phyloP scores from a whole-genome alignment of 495 filamentous ascomycete species.

The Trichoderma gamsii region DNA sequence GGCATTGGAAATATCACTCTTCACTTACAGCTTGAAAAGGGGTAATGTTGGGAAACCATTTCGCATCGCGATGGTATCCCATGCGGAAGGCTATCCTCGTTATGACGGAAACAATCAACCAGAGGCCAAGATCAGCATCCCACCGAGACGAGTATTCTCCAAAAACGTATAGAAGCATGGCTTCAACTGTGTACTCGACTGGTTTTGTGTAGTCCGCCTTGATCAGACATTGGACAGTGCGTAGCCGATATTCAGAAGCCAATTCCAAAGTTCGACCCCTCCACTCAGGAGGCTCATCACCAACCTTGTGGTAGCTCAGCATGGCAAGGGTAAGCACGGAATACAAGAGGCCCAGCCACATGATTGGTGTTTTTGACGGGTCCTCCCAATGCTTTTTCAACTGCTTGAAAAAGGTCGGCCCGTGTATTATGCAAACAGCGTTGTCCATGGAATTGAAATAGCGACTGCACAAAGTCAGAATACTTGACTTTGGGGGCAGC shows the following conservation, averaged over 20 bases:
- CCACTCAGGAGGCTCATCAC: slow-evolving; percentile 87
- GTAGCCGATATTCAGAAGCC: slow-evolving; percentile 69
- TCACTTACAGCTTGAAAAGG: slow-evolving; percentile 66
- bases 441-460: slow-evolving; percentile 57
- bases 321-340: slow-evolving; percentile 84
- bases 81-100: slow-evolving; percentile 84
- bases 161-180: slow-evolving; percentile 76
- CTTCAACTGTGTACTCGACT: slow-evolving; percentile 78
- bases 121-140: slow-evolving; percentile 75
- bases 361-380: slow-evolving; percentile 68
- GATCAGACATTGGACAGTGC: slow-evolving; percentile 81
- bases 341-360: slow-evolving; percentile 88
- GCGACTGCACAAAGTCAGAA: slow-evolving; percentile 72
- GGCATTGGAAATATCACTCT: not conserved
- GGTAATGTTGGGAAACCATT: slow-evolving; percentile 72
- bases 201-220: slow-evolving; percentile 88
- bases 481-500: slow-evolving; percentile 71
- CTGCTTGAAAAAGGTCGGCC: slow-evolving; percentile 77
- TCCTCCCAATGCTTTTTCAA: slow-evolving; percentile 86
- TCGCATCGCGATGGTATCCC: slow-evolving; percentile 91
- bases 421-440: slow-evolving; percentile 68
- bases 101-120: slow-evolving; percentile 75
- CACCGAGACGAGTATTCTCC: slow-evolving; percentile 71
- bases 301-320: slow-evolving; percentile 82
- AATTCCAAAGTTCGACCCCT: slow-evolving; percentile 65